Percentiles rank a stretch among this genome's conserved stretches.
phyloP scores from a whole-genome alignment of 2,329 filamentous ascomycete genomes.

The Fusarium nanum region DNA sequence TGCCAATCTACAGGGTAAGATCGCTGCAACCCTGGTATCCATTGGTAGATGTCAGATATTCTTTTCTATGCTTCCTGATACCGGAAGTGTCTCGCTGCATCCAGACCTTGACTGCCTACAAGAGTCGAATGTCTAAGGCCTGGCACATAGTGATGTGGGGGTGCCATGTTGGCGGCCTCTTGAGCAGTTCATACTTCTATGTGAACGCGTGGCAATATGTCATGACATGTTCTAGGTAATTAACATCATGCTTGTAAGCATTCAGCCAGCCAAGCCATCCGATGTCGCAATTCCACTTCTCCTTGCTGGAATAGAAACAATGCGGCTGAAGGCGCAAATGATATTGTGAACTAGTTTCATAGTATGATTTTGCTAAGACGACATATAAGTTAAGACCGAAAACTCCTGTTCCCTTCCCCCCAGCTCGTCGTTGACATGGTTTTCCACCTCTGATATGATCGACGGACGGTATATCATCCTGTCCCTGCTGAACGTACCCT shows the following conservation, averaged over 20 bases:
- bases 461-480: constrained; percentile 39
- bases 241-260: background rate
- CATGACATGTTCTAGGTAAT: constrained; percentile 1
- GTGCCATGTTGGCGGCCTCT: constrained; percentile 39
- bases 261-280: background rate
- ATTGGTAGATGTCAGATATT: constrained; percentile 17
- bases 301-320: background rate
- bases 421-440: constrained; percentile 23
- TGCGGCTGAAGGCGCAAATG: background rate
- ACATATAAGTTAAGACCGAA: constrained; percentile 38
- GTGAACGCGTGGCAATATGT: constrained; percentile 40
- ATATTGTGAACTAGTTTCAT: constrained; percentile 9
- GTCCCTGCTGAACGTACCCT: constrained; percentile 32
- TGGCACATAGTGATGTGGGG: constrained; percentile 36
- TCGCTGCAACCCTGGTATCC: background rate
- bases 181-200: constrained; percentile 1
- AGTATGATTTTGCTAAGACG: constrained; percentile 15
- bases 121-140: background rate
- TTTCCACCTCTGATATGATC: constrained; percentile 20
- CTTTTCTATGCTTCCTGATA: constrained; percentile 17
- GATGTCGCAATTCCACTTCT: background rate
- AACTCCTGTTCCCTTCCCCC: constrained; percentile 41
- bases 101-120: background rate
- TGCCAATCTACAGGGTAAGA: constrained; percentile 12
- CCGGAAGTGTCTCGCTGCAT: constrained; percentile 20